phyloP scores from a whole-genome alignment of 2,329 filamentous ascomycete species.

The Helotiales sp. region DNA sequence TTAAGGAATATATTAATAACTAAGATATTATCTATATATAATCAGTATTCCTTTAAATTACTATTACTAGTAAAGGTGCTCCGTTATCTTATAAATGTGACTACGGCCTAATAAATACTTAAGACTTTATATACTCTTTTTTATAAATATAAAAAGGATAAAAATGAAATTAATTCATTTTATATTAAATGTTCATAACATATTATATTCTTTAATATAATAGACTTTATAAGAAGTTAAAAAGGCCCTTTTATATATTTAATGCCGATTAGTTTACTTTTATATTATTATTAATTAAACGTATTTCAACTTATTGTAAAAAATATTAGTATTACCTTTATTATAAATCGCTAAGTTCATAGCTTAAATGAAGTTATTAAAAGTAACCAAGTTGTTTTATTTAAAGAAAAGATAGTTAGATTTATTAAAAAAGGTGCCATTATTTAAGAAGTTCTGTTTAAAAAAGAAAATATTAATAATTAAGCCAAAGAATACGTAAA shows the following conservation, averaged over 20 bases:
- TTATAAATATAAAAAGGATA: not conserved
- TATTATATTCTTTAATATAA: not conserved
- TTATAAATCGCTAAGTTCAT: not conserved
- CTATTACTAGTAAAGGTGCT: not conserved
- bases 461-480: not conserved
- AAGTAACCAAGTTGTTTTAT: not conserved
- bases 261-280: not conserved
- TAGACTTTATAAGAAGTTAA: not conserved
- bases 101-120: not conserved
- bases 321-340: not conserved
- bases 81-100: not conserved
- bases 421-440: not conserved
- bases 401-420: not conserved
- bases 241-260: not conserved
- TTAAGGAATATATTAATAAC: constrained; percentile 3
- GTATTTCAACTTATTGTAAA: not conserved
- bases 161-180: constrained; percentile 4
- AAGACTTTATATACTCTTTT: not conserved
- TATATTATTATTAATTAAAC: not conserved
- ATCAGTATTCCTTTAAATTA: not conserved
- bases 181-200: constrained; percentile 2
- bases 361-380: not conserved
- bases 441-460: not conserved
- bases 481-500: not conserved
- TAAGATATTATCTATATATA: not conserved